These are phyloP conservation scores for Scutellaria galericulata DNA, from an alignment of 257 asterid genomes.

Conservation along the genomic window DNA sequence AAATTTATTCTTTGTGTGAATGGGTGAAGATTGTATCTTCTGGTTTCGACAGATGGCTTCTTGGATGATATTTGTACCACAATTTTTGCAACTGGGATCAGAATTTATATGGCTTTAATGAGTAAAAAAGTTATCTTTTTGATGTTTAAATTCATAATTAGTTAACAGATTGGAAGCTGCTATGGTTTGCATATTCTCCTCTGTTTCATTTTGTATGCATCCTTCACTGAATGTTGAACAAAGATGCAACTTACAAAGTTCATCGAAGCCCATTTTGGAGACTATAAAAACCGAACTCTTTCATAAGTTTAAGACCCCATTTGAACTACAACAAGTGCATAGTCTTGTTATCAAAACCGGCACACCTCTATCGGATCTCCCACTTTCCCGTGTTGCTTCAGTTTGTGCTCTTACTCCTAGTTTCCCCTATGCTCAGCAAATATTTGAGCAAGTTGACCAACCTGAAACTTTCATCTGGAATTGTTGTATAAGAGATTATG, in stretches of 20 bases:
- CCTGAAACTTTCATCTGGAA: slow-evolving; percentile 53
- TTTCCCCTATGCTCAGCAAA: slow-evolving; percentile 57
- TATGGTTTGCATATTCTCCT: slow-evolving; percentile 33
- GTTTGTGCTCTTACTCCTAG: slow-evolving; percentile 66
- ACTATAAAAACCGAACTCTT: slow-evolving; percentile 30
- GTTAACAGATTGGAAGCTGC: slow-evolving; percentile 6
- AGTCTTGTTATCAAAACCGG: slow-evolving; percentile 50
- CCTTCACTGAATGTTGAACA: slow-evolving; percentile 23
- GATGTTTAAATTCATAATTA: slow-evolving; percentile 4
- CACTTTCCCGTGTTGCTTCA: slow-evolving; percentile 59
- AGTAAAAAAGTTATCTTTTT: not conserved
- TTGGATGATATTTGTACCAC: not conserved
- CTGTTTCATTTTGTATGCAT: slow-evolving; percentile 23
- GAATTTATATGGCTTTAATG: not conserved
- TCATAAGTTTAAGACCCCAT: slow-evolving; percentile 45
- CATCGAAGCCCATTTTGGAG: slow-evolving; percentile 32
- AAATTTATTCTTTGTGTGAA: not conserved
- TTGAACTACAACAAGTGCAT: slow-evolving; percentile 61
- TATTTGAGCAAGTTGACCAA: slow-evolving; percentile 38
- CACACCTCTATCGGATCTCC: slow-evolving; percentile 53
- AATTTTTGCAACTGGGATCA: not conserved
- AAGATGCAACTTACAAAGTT: slow-evolving; percentile 14
- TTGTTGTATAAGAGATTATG: slow-evolving; percentile 54
- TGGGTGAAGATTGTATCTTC: not conserved
- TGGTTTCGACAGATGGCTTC: not conserved